Percentiles rank a stretch among this genome's conserved stretches.
Evolutionary conservation across 2,329 filamentous ascomycete species (phyloP).

Genomic region (Mycosphaerella sp.): DNA sequence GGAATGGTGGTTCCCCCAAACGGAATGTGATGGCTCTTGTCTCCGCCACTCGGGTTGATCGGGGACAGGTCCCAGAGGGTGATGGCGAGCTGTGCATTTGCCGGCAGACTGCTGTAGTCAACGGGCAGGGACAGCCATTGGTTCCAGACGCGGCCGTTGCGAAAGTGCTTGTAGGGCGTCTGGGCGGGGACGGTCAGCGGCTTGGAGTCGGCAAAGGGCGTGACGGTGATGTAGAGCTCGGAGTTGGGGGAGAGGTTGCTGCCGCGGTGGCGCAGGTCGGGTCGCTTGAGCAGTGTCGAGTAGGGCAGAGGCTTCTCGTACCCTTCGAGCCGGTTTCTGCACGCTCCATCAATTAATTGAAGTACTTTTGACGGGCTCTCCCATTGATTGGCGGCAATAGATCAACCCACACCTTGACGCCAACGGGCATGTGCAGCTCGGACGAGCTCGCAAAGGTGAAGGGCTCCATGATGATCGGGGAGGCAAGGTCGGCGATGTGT

Average conservation of each 20-base stretch:
- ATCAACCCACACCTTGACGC: constrained; percentile 55
- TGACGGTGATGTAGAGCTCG: constrained; percentile 86
- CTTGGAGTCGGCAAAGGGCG: constrained; percentile 94
- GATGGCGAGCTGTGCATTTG: constrained; percentile 78
- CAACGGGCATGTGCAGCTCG: constrained; percentile 66
- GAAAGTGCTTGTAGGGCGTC: constrained; percentile 88
- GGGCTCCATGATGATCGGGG: constrained; percentile 80
- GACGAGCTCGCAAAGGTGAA: constrained; percentile 93
- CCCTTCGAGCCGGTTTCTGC: constrained; percentile 64
- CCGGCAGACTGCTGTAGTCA: constrained; percentile 72
- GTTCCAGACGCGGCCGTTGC: constrained; percentile 71
- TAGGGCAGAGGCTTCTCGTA: constrained; percentile 67
- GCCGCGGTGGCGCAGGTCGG: constrained; percentile 78
- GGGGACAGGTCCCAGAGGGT: constrained; percentile 94
- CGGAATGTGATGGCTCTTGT: constrained; percentile 72
- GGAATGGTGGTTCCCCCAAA: constrained; percentile 91
- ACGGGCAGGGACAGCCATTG: constrained; percentile 92
- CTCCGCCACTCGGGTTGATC: constrained; percentile 62
- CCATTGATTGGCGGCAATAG: not conserved
- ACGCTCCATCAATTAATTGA: not conserved
- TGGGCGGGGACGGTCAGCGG: constrained; percentile 86
- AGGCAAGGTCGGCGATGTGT: too few species aligned
- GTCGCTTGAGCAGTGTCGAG: constrained; percentile 70
- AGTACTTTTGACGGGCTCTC: too few species aligned
- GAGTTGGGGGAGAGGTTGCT: constrained; percentile 78